Evolutionary conservation across 345 rosid species (phyloP).

Genomic region (Hypericum androsaemum): DNA sequence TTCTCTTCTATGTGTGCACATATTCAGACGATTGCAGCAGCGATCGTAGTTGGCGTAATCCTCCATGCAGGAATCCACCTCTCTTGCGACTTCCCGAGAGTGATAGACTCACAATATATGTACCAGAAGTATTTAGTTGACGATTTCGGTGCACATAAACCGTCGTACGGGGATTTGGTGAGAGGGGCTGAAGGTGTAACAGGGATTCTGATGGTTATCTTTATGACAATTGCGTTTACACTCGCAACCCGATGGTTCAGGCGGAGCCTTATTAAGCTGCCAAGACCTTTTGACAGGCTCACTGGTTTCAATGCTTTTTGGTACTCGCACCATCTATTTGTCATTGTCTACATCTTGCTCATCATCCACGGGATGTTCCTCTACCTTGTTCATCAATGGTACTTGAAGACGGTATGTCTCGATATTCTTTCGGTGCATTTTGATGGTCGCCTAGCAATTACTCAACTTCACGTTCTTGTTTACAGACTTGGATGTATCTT

Average conservation of each 20-base stretch:
- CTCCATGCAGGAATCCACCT: constrained; percentile 79
- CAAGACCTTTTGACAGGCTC: constrained; percentile 80
- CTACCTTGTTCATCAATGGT: constrained; percentile 70
- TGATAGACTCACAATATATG: constrained; percentile 16
- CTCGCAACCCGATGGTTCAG: constrained; percentile 81
- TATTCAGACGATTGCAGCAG: constrained; percentile 84
- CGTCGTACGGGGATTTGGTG: constrained; percentile 55
- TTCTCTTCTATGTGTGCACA: not conserved
- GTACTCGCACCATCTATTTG: constrained; percentile 90
- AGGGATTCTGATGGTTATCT: constrained; percentile 65
- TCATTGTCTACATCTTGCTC: constrained; percentile 61
- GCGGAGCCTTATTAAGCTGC: constrained; percentile 58
- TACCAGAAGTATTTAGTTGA: constrained; percentile 22
- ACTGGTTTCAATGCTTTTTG: constrained; percentile 97
- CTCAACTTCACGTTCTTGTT: constrained; percentile 4
- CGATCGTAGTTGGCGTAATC: constrained; percentile 66
- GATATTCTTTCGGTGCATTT: not conserved
- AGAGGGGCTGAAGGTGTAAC: constrained; percentile 68
- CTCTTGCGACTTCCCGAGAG: constrained; percentile 86
- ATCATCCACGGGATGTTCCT: constrained; percentile 60
- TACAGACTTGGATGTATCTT: constrained; percentile 95
- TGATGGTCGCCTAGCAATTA: not conserved
- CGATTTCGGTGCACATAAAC: constrained; percentile 53
- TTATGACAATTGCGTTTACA: constrained; percentile 69
- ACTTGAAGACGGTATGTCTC: constrained; percentile 58